A percentile compares a stretch with the other conserved stretches of the same genome.
Conservation (phyloP, 495 filamentous ascomycete species). For the Talaromyces trachyspermus region DNA sequence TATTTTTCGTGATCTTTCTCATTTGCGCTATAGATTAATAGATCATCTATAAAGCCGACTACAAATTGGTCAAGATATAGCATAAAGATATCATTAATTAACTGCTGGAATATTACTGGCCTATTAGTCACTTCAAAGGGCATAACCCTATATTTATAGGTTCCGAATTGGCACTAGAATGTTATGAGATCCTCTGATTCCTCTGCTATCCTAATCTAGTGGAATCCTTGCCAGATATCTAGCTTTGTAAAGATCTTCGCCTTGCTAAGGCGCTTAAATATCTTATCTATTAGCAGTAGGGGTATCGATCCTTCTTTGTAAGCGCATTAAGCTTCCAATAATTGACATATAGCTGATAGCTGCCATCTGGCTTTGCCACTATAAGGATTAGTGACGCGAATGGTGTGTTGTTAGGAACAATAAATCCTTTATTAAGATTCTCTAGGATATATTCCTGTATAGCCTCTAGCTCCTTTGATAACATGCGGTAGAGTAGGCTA, state of each 20-base stretch:
- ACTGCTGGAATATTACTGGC: conserved; percentile 22
- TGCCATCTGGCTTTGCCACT: conserved; percentile 22
- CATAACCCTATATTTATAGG: conserved; percentile 25
- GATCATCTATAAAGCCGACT: conserved; percentile 26
- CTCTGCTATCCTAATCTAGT: conserved; percentile 24
- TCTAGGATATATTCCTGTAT: conserved; percentile 12
- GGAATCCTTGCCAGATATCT: conserved; percentile 33
- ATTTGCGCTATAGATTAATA: conserved; percentile 26
- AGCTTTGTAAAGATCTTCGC: conserved; percentile 38
- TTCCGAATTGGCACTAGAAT: conserved; percentile 20
- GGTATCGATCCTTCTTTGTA: conserved; percentile 36
- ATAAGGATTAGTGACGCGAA: conserved; percentile 28
- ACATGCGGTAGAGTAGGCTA: conserved; percentile 21
- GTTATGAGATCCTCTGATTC: conserved; percentile 20
- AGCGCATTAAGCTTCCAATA: conserved; percentile 36
- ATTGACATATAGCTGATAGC: conserved; percentile 36
- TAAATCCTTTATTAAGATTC: conserved; percentile 17
- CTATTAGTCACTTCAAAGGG: conserved; percentile 23
- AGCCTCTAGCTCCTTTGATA: conserved; percentile 14
- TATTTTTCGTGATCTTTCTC: conserved; percentile 17
- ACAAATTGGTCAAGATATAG: conserved; percentile 19
- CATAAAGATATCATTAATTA: conserved; percentile 20
- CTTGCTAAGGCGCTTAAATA: conserved; percentile 18
- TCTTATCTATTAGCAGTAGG: conserved; percentile 41
- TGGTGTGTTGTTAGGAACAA: conserved; percentile 10